A percentile compares a stretch with the other conserved stretches of the same genome.
Conservation (phyloP, 2,329 filamentous ascomycete species). For the Penicillium sclerotiorum region DNA sequence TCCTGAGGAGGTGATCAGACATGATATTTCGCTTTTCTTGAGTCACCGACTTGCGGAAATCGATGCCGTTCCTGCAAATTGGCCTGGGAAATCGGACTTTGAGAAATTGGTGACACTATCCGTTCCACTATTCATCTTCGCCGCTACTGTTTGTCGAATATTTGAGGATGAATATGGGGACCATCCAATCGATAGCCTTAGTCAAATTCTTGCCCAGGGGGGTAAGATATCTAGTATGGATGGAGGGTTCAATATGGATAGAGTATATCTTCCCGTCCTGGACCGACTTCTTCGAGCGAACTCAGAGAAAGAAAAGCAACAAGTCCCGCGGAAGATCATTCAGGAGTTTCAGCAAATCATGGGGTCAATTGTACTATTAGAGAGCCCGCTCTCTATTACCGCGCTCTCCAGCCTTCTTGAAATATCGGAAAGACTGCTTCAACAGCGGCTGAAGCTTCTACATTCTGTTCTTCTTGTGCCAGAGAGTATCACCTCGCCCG, state of each 20-base stretch:
- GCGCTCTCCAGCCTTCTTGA: background rate
- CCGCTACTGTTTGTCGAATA: conserved; percentile 20
- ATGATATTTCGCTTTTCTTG: background rate
- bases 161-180: conserved; percentile 14
- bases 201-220: background rate
- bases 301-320: background rate
- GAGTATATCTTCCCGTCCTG: conserved; percentile 22
- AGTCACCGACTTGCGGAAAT: background rate
- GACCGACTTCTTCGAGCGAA: background rate
- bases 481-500: background rate
- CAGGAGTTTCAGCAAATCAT: conserved; percentile 1
- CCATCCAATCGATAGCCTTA: conserved; percentile 9
- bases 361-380: conserved; percentile 2
- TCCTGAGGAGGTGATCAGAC: background rate
- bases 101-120: background rate
- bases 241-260: conserved; percentile 9
- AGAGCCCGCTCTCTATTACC: conserved; percentile 2
- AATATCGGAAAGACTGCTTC: background rate
- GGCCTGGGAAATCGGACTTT: background rate
- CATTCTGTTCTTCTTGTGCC: background rate
- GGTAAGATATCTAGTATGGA: conserved; percentile 5
- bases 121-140: conserved; percentile 23
- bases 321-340: background rate
- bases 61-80: background rate
- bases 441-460: background rate